Base-by-base conservation (phyloP, 192 early-diverging fungal species). In the Thoreauomyces humboldtii region DNA sequence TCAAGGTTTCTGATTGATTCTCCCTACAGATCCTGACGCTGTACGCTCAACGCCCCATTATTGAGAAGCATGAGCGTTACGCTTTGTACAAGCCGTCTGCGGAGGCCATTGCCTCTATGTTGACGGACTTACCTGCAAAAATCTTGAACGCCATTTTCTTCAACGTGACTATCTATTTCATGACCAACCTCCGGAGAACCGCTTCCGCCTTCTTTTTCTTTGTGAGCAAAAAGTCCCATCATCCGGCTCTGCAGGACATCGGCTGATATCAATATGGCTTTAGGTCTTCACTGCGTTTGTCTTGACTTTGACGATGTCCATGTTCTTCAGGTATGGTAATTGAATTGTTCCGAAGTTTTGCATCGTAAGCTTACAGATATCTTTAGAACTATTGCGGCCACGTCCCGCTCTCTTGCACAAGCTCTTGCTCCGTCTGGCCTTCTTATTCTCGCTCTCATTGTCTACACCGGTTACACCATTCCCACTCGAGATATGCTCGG, bases 41-140 rank as follows among this genome's bases (percentile, higher is more conserved):
- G 47, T 74, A 91, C 61, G 77, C 77, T 34, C 87, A 87, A 34
- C 86, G 89, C 34, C 81, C 84, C 22, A 82, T 91, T 46, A 71
- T 90, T 36, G 86, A 89, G 69, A 92, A 92, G 63, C 91, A 92
- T 69, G 86, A 84, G 46, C 74, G 81, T 4, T 87, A 84, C 67
- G 84, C 90, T 41, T 41, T 88, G 46, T 86, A 88, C 64, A 79
- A 81, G 1, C 86, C 86, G 17, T 74, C 82, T 22, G 80, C 84
- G 2, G 80, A 77, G 58, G 82, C 76, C 55, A 56, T 86, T 38
- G 71, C 86, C 0, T 83, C 83, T 48, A 74, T 79, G 48, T 52
- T 86, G 25, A 56, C 76, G 38, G 81, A 86, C 53, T 61, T 86
- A 33, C 78, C 81, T 7, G 54, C 78, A 46, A 63, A 70, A 25